Evolutionary conservation across 257 asterid species (phyloP).

Genomic region (Solanum peruvianum): DNA sequence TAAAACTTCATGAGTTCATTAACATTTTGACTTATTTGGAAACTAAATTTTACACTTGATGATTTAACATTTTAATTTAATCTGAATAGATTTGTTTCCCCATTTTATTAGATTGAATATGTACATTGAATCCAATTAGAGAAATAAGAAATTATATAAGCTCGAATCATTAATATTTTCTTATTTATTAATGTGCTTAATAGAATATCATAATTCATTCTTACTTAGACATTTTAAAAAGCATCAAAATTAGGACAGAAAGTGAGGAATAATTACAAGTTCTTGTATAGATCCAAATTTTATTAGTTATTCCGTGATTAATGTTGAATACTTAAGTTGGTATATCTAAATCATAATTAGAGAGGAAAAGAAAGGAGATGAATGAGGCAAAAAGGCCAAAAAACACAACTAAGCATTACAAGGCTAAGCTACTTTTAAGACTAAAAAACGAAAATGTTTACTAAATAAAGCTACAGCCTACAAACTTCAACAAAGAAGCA

Average conservation of each 20-base stretch:
- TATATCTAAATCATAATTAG: not conserved
- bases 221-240: too few relatives aligned
- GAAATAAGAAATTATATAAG: too few relatives aligned
- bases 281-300: not conserved
- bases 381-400: not conserved
- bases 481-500: not conserved
- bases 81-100: not conserved
- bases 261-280: not conserved
- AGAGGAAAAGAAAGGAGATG: not conserved
- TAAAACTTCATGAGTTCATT: not conserved
- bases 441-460: not conserved
- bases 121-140: not conserved
- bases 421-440: not conserved
- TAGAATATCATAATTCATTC: not conserved
- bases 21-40: not conserved
- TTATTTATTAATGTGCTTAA: too few relatives aligned
- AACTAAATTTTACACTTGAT: too few relatives aligned
- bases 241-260: not conserved
- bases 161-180: not conserved
- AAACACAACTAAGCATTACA: conserved; percentile 1
- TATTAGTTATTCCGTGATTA: not conserved
- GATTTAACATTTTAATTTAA: too few relatives aligned
- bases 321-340: not conserved
- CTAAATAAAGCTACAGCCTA: not conserved
- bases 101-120: not conserved